phyloP scores from a whole-genome alignment of 345 rosid species.

The Ceriops zippeliana region DNA sequence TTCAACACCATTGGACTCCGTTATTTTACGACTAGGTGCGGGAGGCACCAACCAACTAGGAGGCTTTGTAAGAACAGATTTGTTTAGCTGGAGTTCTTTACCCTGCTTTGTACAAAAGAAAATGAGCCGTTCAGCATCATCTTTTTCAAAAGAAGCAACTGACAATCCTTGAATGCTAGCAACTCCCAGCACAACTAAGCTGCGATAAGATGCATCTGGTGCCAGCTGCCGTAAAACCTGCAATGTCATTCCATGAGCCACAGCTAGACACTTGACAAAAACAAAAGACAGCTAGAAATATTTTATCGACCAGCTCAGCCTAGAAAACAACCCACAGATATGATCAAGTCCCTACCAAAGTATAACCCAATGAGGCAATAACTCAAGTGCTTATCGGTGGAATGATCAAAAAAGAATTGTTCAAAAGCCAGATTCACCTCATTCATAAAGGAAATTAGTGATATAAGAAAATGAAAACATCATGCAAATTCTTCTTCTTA shows the following conservation, averaged over 20 bases:
- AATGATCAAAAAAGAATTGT: too few species aligned
- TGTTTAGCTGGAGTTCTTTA: slow-evolving; percentile 32
- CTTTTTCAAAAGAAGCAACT: slow-evolving; percentile 96
- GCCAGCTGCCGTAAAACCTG: slow-evolving; percentile 94
- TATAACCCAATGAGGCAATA: neutral
- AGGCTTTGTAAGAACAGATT: slow-evolving; percentile 34
- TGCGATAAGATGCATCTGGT: slow-evolving; percentile 83
- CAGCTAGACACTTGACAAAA: neutral
- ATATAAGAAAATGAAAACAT: neutral
- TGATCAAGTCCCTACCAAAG: neutral
- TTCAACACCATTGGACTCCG: slow-evolving; percentile 35
- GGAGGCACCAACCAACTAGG: slow-evolving; percentile 90
- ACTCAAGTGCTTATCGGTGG: too few species aligned
- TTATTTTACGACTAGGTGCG: slow-evolving; percentile 66
- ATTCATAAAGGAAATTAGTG: neutral
- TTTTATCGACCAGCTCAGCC: neutral
- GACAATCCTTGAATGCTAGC: slow-evolving; percentile 95
- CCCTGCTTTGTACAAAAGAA: slow-evolving; percentile 60
- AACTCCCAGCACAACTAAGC: slow-evolving; percentile 87
- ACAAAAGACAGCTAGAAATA: slow-evolving; percentile 3
- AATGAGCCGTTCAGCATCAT: slow-evolving; percentile 88
- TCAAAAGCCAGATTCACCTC: slow-evolving; percentile 1
- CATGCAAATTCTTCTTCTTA: neutral
- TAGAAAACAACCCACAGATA: neutral
- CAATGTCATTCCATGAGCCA: slow-evolving; percentile 15